Conservation (phyloP, 176 grass and related monocot species). For the Zoysia japonica region DNA sequence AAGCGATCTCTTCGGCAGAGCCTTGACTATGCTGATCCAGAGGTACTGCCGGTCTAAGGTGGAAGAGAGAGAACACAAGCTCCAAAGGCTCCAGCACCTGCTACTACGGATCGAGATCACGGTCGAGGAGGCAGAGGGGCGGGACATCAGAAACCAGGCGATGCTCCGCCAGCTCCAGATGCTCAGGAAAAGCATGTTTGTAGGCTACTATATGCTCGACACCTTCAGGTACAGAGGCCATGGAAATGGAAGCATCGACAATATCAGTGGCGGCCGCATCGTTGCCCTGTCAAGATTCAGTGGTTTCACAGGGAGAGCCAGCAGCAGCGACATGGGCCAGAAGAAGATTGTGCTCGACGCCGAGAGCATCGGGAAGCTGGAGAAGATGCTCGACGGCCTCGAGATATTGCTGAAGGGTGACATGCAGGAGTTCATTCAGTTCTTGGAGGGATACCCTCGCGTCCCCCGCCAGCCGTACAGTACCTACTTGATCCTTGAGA, state of each 20-base stretch:
- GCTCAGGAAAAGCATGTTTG: conserved; percentile 41
- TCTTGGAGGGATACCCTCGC: conserved; percentile 33
- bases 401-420: neutral
- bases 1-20: conserved; percentile 23
- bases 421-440: conserved; percentile 26
- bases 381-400: conserved; percentile 6
- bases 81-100: conserved; percentile 23
- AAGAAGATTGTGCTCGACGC: neutral
- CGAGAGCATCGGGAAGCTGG: neutral
- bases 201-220: conserved; percentile 43
- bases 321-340: neutral
- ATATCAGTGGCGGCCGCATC: neutral
- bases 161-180: conserved; percentile 45
- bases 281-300: neutral
- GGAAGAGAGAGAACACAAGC: conserved; percentile 17
- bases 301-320: neutral
- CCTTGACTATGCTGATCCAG: conserved; percentile 10
- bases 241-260: neutral
- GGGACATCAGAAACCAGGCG: conserved; percentile 39
- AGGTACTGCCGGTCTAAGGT: neutral
- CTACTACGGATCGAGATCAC: conserved; percentile 25
- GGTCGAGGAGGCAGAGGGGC: conserved; percentile 30
- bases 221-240: conserved; percentile 15
- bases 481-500: conserved; percentile 2
- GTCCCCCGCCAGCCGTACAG: conserved; percentile 7